Evolutionary conservation across 371 early-diverging fungal species (phyloP).

Genomic region (Lichtheimia hyalospora): DNA sequence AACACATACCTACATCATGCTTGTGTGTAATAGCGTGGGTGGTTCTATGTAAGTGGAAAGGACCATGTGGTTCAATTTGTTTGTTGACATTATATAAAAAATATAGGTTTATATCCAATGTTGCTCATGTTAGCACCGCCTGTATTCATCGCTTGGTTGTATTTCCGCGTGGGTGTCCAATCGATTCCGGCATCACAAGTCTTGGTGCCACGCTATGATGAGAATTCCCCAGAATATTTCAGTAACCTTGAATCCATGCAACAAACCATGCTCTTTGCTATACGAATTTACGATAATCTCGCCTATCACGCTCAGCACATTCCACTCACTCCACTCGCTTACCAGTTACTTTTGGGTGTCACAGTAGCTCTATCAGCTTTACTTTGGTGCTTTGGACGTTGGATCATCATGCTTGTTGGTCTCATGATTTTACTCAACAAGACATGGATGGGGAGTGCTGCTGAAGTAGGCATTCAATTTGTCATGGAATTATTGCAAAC

Average conservation of each 20-base stretch:
- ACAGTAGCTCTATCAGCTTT: constrained; percentile 1
- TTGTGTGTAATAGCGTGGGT: constrained; percentile 9
- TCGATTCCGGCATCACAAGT: constrained; percentile 24
- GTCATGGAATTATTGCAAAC: constrained; percentile 9
- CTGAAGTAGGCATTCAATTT: constrained; percentile 11
- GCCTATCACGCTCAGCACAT: constrained; percentile 35
- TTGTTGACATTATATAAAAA: background rate
- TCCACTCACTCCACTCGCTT: constrained; percentile 16
- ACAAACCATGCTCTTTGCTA: constrained; percentile 29
- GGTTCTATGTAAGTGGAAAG: constrained; percentile 11
- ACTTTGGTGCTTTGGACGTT: constrained; percentile 10
- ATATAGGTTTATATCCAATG: constrained; percentile 29
- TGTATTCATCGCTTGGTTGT: constrained; percentile 19
- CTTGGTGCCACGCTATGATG: constrained; percentile 36
- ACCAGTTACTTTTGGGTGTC: constrained; percentile 13
- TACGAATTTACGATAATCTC: constrained; percentile 39
- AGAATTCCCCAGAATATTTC: constrained; percentile 34
- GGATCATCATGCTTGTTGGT: constrained; percentile 16
- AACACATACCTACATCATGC: constrained; percentile 16
- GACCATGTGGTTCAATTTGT: constrained; percentile 2
- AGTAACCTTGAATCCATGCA: constrained; percentile 37
- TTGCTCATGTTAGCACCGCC: constrained; percentile 25
- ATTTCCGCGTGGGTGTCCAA: constrained; percentile 19
- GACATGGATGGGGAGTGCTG: constrained; percentile 17
- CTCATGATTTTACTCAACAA: constrained; percentile 19